These are phyloP conservation scores for Oryza coarctata DNA, from an alignment of 176 grass and related monocot species.

Conservation along the genomic window DNA sequence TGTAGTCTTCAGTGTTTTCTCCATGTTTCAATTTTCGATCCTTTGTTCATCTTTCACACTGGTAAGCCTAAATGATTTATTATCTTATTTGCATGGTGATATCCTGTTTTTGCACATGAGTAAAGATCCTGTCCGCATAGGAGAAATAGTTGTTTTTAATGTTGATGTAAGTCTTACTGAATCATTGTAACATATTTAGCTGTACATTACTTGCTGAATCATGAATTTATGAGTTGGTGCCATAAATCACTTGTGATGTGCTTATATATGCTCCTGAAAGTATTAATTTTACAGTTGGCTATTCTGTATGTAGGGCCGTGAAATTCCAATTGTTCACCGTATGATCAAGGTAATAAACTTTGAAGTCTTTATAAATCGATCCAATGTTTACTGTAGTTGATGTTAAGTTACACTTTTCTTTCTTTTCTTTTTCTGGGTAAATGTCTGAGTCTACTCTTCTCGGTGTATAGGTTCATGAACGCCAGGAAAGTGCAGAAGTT, in stretches of 20 bases:
- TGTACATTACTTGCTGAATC: neutral
- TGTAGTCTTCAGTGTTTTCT: neutral
- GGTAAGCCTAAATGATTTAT: neutral
- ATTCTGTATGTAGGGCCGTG: slow-evolving; percentile 44
- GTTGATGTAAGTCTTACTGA: slow-evolving; percentile 47
- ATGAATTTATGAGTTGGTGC: neutral
- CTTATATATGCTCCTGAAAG: slow-evolving; percentile 12
- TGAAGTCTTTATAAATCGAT: too few relatives aligned
- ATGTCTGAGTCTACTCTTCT: slow-evolving; percentile 24
- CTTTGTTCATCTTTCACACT: neutral
- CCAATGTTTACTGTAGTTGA: neutral
- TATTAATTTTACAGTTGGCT: slow-evolving; percentile 18
- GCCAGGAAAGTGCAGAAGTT: slow-evolving; percentile 67
- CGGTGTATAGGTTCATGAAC: slow-evolving; percentile 67
- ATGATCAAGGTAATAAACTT: slow-evolving; percentile 64
- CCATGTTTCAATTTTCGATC: neutral
- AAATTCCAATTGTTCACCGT: slow-evolving; percentile 88
- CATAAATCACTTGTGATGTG: neutral
- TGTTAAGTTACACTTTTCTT: too few relatives aligned
- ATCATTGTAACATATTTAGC: neutral
- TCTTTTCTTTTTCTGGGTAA: neutral
- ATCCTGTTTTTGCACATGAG: slow-evolving; percentile 68
- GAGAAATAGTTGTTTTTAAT: slow-evolving; percentile 70
- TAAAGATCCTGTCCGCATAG: slow-evolving; percentile 53
- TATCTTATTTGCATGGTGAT: slow-evolving; percentile 50